Evolutionary conservation across 768 basidiomycete species (phyloP).

Genomic region (Harrya chromipes): DNA sequence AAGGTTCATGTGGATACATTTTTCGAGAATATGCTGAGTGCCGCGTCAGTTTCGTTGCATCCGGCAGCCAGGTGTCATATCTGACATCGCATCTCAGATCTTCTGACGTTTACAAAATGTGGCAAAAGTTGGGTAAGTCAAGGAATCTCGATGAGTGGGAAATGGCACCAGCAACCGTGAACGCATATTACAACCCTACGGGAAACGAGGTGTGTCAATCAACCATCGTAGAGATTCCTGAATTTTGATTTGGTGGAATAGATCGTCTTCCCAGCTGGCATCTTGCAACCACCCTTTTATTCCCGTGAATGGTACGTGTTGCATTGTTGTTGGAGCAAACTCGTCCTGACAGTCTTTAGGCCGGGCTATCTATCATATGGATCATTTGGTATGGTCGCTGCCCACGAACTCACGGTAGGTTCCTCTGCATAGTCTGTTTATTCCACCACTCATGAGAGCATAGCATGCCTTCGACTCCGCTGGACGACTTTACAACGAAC

Average conservation of each 20-base stretch:
- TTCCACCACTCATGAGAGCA: not conserved
- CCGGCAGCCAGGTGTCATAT: not conserved
- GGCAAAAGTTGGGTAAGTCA: conserved; percentile 68
- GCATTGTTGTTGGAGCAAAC: not conserved
- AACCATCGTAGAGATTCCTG: not conserved
- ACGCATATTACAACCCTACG: conserved; percentile 86
- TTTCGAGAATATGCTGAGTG: conserved; percentile 79
- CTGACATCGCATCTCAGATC: conserved; percentile 36
- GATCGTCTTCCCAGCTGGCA: conserved; percentile 97
- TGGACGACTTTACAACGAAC: conserved; percentile 86
- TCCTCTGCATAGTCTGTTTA: not conserved
- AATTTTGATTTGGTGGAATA: conserved; percentile 24
- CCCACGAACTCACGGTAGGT: conserved; percentile 86
- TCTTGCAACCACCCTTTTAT: conserved; percentile 92
- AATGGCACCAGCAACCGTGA: conserved; percentile 84
- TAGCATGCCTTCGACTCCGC: conserved; percentile 91
- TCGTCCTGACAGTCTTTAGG: conserved; percentile 42
- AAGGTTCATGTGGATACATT: conserved; percentile 66
- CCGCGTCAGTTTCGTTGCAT: conserved; percentile 38
- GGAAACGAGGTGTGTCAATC: conserved; percentile 67
- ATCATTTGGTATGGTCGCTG: conserved; percentile 87
- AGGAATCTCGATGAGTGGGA: conserved; percentile 79
- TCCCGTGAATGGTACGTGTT: conserved; percentile 61
- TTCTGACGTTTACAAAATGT: conserved; percentile 62
- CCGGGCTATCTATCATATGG: conserved; percentile 90